Evolutionary conservation across 371 early-diverging fungal species (phyloP), one percentile per base, ranked within the genome.

Genomic region (Phascolomyces articulosus): DNA sequence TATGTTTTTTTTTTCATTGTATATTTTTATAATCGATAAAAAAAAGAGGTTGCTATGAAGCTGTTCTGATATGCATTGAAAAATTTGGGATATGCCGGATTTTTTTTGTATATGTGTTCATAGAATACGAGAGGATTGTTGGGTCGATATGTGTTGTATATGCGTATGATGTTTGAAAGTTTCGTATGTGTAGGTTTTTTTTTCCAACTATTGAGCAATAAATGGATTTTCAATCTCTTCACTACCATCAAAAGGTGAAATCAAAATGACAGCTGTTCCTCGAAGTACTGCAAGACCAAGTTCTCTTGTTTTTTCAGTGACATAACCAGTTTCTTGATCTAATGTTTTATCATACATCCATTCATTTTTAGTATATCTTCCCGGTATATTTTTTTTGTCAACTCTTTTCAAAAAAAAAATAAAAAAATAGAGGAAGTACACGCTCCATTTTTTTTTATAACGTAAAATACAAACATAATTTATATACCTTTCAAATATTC

Each of bases 151-250:
- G 44, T 15, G 38, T 47, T 47, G 47, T 51, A 23, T 51, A 3
- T 6, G 51, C 3, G 21, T 51, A 7, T 51, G 51, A 34, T 51
- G 51, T 51, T 20, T 31, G 15, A 69, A n/a, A n/a, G n/a, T n/a
- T n/a, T n/a, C n/a, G n/a, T n/a, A n/a, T n/a, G n/a, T n/a, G n/a
- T n/a, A n/a, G n/a, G n/a, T n/a, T n/a, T n/a, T n/a, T n/a, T n/a
- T n/a, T n/a, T n/a, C n/a, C n/a, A n/a, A n/a, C 59, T 75, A 78
- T 21, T 80, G 84, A 54, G 81, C 78, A 18, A 90, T 70, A 69
- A 96, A 96, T 26, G 97, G 97, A 66, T 97, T 96, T 38, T 87
- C 91, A 58, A 97, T 97, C 75, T 94, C 93, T 67, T 94, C 90
- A 28, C 88, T 87, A 29, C 97, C 97, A 68, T 98, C 97, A 27